Evolutionary conservation across 495 filamentous ascomycete genomes (phyloP), one percentile per base, ranked within the genome.

Genomic region (Aspergillus egyptiacus): DNA sequence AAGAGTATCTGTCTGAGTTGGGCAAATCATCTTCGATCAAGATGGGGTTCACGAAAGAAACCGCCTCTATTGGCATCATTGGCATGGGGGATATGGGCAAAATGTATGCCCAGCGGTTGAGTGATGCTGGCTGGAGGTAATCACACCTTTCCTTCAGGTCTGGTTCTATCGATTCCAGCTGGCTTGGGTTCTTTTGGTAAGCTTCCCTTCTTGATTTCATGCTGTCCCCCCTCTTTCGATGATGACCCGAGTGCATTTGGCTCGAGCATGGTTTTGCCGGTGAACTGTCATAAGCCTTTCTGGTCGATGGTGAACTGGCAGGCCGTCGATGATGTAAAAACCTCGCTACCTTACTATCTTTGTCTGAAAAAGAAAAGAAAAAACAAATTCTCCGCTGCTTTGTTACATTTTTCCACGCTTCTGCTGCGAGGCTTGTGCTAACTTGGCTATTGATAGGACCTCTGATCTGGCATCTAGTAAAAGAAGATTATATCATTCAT

Each of bases 191-290:
- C 34, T 32, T 14, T 14, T 8, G 41, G 41, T 44, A 44, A 44
- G 41, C 20, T 22, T 13, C 53, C 48, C 18, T 48, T 53, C 45
- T 41, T 54, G 40, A 40, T 31, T 42, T 48, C 23, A 58, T 36
- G 54, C 44, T 46, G 37, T 46, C 35, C 39, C 40, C 38, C 33
- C 50, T 55, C 55, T 59, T 72, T 61, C 58, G 62, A 90, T 91
- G 90, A 95, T 96, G 90, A 96, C 89, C 87, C 88, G 90, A 96
- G 90, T 87, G 90, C 90, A 96, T 96, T 96, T 96, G 90, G 90
- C 90, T 96, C 87, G 89, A 96, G 89, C 76, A 94, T 87, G 80
- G 77, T 63, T n/a, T 59, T 67, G 75, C 58, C 49, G 51, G 57
- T 59, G 48, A 27, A 32, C 58, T 56, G 10, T 56, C 48, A 46